phyloP scores from a whole-genome alignment of 352 stramenopile species.

The Globisporangium viniferum region DNA sequence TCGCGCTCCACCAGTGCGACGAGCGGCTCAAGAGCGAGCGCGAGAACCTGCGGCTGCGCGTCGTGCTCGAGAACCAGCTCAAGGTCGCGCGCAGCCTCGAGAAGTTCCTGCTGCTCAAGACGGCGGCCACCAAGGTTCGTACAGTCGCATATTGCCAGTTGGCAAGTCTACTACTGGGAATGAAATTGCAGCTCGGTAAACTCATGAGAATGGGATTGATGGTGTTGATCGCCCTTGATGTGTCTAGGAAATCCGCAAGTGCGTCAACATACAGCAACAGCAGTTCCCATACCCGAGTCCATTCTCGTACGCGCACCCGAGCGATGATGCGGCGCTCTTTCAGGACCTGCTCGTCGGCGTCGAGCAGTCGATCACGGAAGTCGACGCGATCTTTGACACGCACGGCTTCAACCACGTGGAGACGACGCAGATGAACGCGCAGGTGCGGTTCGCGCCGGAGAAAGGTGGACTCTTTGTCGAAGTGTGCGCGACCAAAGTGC shows the following conservation, averaged over 20 bases:
- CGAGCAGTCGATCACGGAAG: slow-evolving; percentile 18
- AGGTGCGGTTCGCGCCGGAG: slow-evolving; percentile 21
- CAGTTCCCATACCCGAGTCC: not conserved
- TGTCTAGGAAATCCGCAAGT: not conserved
- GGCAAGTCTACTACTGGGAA: too few species aligned
- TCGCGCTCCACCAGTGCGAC: not conserved
- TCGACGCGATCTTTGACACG: slow-evolving; percentile 22
- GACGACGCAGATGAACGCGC: slow-evolving; percentile 23
- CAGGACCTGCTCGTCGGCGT: slow-evolving; percentile 23
- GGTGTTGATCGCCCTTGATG: not conserved
- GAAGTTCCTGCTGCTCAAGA: slow-evolving; percentile 5
- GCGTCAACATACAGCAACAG: not conserved
- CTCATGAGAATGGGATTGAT: too few species aligned
- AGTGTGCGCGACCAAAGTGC: slow-evolving; percentile 26
- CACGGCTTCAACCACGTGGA: slow-evolving; percentile 22
- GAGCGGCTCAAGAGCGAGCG: slow-evolving; percentile 21
- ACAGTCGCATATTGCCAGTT: not conserved
- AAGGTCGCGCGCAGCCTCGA: slow-evolving; percentile 44
- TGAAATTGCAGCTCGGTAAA: too few species aligned
- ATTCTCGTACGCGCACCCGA: not conserved
- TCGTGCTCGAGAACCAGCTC: slow-evolving; percentile 44
- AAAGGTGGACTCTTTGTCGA: slow-evolving; percentile 18
- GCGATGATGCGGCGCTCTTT: slow-evolving; percentile 13
- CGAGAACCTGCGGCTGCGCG: slow-evolving; percentile 50
- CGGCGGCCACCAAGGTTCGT: not conserved